Percentiles rank a stretch among this genome's conserved stretches.
Conservation (phyloP, 2,329 filamentous ascomycete genomes). For the Calonectria pteridis region DNA sequence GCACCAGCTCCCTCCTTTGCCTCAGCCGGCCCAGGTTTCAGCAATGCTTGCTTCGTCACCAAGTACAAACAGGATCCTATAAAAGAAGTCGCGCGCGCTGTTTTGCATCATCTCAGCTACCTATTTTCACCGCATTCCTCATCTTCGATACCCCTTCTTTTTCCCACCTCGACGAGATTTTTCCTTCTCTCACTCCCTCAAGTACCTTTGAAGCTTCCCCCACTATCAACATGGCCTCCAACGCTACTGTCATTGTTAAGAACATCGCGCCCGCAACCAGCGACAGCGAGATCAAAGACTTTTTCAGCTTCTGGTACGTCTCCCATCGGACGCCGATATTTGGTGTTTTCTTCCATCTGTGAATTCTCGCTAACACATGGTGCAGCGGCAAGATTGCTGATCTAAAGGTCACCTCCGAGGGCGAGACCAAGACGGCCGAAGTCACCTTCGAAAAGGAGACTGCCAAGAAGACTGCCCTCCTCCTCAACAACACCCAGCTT, state of each 20-base stretch:
- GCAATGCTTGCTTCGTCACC: slow-evolving; percentile 20
- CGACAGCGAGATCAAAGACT: slow-evolving; percentile 93
- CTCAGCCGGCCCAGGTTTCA: slow-evolving; percentile 9
- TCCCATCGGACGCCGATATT: no score
- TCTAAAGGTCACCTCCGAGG: slow-evolving; percentile 79
- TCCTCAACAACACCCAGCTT: slow-evolving; percentile 97
- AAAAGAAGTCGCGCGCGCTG: slow-evolving; percentile 16
- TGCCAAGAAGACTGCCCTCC: slow-evolving; percentile 94
- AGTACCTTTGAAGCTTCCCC: slow-evolving; percentile 11
- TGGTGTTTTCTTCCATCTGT: neutral
- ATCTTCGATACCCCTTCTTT: neutral
- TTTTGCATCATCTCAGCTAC: neutral
- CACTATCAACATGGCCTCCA: slow-evolving; percentile 64
- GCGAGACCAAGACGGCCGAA: slow-evolving; percentile 83
- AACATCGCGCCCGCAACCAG: slow-evolving; percentile 86
- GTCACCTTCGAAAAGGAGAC: slow-evolving; percentile 98
- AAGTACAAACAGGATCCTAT: slow-evolving; percentile 16
- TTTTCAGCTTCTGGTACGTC: slow-evolving; percentile 94
- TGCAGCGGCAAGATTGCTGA: slow-evolving; percentile 89
- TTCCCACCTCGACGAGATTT: neutral
- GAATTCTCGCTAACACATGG: slow-evolving; percentile 32
- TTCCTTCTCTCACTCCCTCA: slow-evolving; percentile 7
- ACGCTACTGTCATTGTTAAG: slow-evolving; percentile 83
- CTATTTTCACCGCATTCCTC: slow-evolving; percentile 4
- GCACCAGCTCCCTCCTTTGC: slow-evolving; percentile 40